A percentile compares a stretch with the other conserved stretches of the same genome.
phyloP scores from a whole-genome alignment of 345 rosid species.

The Aegle marmelos region DNA sequence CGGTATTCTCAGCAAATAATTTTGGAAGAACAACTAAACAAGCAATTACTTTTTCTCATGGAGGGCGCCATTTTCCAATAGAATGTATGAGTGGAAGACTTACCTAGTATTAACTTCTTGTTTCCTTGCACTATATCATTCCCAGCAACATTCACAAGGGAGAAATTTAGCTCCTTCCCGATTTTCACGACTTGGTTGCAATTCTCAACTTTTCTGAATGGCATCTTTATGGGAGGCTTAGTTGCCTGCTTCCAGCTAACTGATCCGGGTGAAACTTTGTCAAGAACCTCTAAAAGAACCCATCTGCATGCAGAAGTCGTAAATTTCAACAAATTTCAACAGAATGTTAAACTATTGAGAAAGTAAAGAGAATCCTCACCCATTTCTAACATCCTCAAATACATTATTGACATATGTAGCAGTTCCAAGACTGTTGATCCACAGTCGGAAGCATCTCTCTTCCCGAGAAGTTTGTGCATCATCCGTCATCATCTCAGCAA shows the following conservation, averaged over 20 bases:
- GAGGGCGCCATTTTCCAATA: no score
- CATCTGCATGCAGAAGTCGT: conserved; percentile 50
- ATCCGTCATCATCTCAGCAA: conserved; percentile 98
- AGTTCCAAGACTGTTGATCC: conserved; percentile 95
- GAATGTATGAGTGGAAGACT: conserved; percentile 10
- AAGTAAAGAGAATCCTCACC: conserved; percentile 45
- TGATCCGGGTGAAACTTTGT: conserved; percentile 62
- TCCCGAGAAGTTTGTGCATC: conserved; percentile 91
- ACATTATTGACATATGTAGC: conserved; percentile 76
- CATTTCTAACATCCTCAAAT: conserved; percentile 90
- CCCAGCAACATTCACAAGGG: conserved; percentile 97
- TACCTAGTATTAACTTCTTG: conserved; percentile 78
- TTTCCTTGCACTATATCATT: conserved; percentile 93
- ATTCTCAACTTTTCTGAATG: conserved; percentile 85
- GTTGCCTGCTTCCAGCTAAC: conserved; percentile 83
- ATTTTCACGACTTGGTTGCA: conserved; percentile 79
- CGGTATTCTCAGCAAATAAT: not conserved
- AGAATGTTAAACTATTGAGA: not conserved
- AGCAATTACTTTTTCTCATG: not conserved
- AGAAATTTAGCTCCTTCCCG: conserved; percentile 71
- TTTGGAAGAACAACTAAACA: not conserved
- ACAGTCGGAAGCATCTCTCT: conserved; percentile 96
- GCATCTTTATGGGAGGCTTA: conserved; percentile 94
- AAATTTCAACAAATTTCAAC: conserved; percentile 16
- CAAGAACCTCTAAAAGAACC: conserved; percentile 87